Evolutionary conservation across 352 stramenopile genomes (phyloP).

Genomic region (Globisporangium okanoganense): DNA sequence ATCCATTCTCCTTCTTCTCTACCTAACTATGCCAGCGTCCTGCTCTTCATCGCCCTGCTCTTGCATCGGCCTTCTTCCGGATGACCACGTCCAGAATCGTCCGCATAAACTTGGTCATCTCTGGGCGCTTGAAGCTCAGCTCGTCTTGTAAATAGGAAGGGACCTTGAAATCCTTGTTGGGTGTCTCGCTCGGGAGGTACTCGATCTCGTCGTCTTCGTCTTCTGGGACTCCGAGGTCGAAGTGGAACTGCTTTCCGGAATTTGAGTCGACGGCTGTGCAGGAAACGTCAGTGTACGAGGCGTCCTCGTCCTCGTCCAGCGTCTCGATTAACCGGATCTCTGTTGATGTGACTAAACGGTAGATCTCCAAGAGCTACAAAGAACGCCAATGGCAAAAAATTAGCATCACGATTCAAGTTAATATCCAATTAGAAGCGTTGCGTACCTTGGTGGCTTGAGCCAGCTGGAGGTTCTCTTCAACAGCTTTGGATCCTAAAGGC

Average conservation of each 20-base stretch:
- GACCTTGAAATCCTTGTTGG: slow-evolving; percentile 43
- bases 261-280: slow-evolving; percentile 67
- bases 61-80: slow-evolving; percentile 53
- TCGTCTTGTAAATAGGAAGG: slow-evolving; percentile 81
- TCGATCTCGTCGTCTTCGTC: slow-evolving; percentile 72
- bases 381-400: no score
- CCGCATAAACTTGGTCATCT: slow-evolving; percentile 85
- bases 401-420: not conserved
- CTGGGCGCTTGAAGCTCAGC: slow-evolving; percentile 70
- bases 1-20: slow-evolving; percentile 3
- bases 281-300: slow-evolving; percentile 58
- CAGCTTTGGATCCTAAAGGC: slow-evolving; percentile 30
- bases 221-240: slow-evolving; percentile 67
- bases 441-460: slow-evolving; percentile 73
- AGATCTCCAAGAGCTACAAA: slow-evolving; percentile 66
- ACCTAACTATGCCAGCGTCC: slow-evolving; percentile 11
- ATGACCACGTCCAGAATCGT: slow-evolving; percentile 80
- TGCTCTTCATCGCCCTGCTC: slow-evolving; percentile 8
- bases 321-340: slow-evolving; percentile 74
- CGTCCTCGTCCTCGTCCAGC: slow-evolving; percentile 43
- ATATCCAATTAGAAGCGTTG: no score
- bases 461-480: slow-evolving; percentile 47
- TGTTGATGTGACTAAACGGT: slow-evolving; percentile 71
- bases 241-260: slow-evolving; percentile 64
- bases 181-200: slow-evolving; percentile 66